Evolutionary conservation across 345 rosid genomes (phyloP), one percentile per base, ranked within the genome.

Genomic region (Salix brachista): DNA sequence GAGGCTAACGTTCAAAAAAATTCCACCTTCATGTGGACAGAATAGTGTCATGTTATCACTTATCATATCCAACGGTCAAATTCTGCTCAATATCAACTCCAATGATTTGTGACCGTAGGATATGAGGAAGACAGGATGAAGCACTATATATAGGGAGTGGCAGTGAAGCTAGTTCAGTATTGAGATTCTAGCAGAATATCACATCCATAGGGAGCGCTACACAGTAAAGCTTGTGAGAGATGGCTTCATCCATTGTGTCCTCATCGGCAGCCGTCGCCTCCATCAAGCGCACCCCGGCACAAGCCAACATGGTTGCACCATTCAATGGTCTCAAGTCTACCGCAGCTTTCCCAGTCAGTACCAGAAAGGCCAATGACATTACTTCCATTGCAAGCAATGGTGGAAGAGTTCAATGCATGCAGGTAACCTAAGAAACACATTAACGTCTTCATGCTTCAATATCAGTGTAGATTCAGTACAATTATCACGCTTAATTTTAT

Each of bases 201-300:
- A 58, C 62, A 58, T 58, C 10, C 23, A n/a, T 67, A 70, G 28
- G 30, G n/a, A 73, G 58, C 54, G 68, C 11, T 36, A 77, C 73
- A 25, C 17, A 8, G 26, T 19, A 36, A 9, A 66, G 41, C 37
- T 36, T 30, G 69, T 48, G 48, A 68, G 67, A 61, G 61, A 90
- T 90, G 93, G 91, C 91, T 67, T 82, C 92, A 78, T 82, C 89
- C 80, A 81, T 88, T 28, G 74, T 88, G 85, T 79, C 85, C 41
- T 88, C 93, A 39, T 86, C 91, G 41, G 84, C 86, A 28, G 77
- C 87, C 42, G 84, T 86, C 34, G 84, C 84, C 77, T 77, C 89
- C 32, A 82, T 78, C 1, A 72, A 10, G 85, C 81, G 89, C 75
- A 81, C 85, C 82, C 85, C 81, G 39, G 86, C 89, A 61, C 87